Base-by-base conservation (phyloP, 768 basidiomycete genomes). In the Tylopilus felleus region DNA sequence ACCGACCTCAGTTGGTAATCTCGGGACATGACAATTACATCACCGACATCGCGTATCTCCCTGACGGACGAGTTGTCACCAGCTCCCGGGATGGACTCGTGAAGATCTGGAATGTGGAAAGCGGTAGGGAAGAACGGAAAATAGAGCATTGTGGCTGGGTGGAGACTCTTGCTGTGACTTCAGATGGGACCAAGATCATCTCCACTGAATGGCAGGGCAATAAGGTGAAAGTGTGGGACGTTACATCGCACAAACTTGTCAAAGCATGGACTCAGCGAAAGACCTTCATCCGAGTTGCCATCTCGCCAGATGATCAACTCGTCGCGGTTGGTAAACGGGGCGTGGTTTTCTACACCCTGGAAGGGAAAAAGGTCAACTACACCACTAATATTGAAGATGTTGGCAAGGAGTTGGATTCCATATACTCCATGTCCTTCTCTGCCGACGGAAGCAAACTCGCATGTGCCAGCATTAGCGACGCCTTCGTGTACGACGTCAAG, bases 111-210 rank as follows among this genome's bases (percentile, higher is more conserved):
- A 42, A 49, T 19, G 2, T 42, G 2, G 49, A 33, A 19, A 39
- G 7, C 1, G 7, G 36, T n/a, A n/a, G n/a, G n/a, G n/a, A n/a
- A n/a, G n/a, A n/a, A n/a, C n/a, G n/a, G n/a, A n/a, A n/a, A n/a
- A n/a, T n/a, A n/a, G n/a, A n/a, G n/a, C n/a, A n/a, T n/a, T n/a
- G n/a, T n/a, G n/a, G n/a, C n/a, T n/a, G n/a, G n/a, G n/a, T n/a
- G n/a, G n/a, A n/a, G n/a, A n/a, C n/a, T 19, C 48, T 49, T n/a
- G 13, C 19, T 17, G 28, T 41, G 19, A 41, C 49, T 1, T 29
- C 13, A 23, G 49, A 51, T 35, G 49, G 54, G 8, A 51, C 21
- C 9, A 44, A 23, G 14, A 23, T 57, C 22, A 13, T 58, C 8
- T 43, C 36, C 16, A 10, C 51, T 2, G 16, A 12, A 2, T n/a